Conservation (phyloP, 306 rosid species). For the Rosa multiflora region DNA sequence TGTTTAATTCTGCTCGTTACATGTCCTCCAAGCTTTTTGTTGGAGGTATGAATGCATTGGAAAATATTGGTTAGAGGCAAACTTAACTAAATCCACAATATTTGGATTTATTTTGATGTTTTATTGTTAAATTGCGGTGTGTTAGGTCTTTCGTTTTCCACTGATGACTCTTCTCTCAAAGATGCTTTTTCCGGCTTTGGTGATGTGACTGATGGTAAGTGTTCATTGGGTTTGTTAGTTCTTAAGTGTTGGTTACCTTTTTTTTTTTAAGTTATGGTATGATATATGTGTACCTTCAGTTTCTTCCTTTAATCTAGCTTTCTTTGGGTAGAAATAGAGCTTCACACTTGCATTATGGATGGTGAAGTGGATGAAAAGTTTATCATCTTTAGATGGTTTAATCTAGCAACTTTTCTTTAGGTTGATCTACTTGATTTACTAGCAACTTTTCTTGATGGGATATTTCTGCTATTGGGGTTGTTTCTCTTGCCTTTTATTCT, state of each 20-base stretch:
- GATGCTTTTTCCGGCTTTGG: constrained; percentile 74
- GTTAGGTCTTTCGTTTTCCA: constrained; percentile 71
- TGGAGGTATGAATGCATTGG: constrained; percentile 48
- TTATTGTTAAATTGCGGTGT: neutral
- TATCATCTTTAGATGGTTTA: neutral
- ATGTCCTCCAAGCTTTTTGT: constrained; percentile 85
- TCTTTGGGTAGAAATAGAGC: neutral
- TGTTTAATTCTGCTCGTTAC: constrained; percentile 66
- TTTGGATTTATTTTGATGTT: neutral
- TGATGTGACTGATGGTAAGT: constrained; percentile 75
- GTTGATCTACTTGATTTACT: neutral
- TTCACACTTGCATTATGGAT: neutral
- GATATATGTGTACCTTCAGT: neutral
- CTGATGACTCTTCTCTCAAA: constrained; percentile 66
- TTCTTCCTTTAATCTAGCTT: neutral
- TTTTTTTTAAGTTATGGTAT: neutral
- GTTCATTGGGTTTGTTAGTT: neutral
- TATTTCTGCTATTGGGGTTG: neutral
- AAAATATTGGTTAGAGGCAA: neutral
- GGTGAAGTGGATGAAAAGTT: neutral
- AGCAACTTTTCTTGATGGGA: neutral
- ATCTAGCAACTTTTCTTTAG: neutral
- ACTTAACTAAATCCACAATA: neutral
- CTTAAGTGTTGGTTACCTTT: neutral
- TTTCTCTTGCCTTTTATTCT: neutral